Base-by-base conservation (phyloP, 805 yeast species). In the Metschnikowia anglica region DNA sequence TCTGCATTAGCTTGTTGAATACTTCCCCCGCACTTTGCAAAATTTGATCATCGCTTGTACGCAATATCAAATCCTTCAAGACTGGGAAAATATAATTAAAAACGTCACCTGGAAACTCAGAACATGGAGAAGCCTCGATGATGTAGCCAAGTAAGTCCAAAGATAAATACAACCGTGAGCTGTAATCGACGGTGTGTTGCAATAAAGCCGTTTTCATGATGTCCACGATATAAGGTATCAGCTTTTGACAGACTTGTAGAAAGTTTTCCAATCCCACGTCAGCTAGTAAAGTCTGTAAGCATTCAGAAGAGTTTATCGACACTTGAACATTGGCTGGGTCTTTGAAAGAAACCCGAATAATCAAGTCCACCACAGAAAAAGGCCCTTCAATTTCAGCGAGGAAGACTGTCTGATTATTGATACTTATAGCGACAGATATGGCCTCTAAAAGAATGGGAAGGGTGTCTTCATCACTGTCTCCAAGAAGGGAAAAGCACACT, bases 11-110 rank as follows among this genome's bases (percentile, higher is more conserved):
- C 21, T 76, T 77, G 45, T 81, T 80, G 53, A 85, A 80, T 4
- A 83, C 81, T 47, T 85, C 91, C 0, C 91, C 85, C 2, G 89
- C 83, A 9, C 80, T 68, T 62, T 89, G 96, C 24, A 89, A 60
- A 7, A 88, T 74, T 55, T 84, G 88, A 52, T 85, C 87, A 59
- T 89, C 97, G n/a, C 61, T 66, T 0, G 88, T 73, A 2, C 43
- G 44, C 27, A 73, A 46, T 5, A 77, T 60, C 37, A 77, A 59
- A 16, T 62, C 61, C 39, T 66, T 61, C 52, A 79, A 49, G 2
- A 60, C 53, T 0, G 81, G 77, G 49, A 76, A 77, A 2, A 72
- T 58, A 43, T 60, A 64, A 37, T 62, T 40, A 60, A 76, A 72
- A 32, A 80, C 54, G 44, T 63, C 61, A 34, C 54, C 46, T 2